Evolutionary conservation across 257 asterid genomes (phyloP).

Genomic region (Solanum sparsipilum): DNA sequence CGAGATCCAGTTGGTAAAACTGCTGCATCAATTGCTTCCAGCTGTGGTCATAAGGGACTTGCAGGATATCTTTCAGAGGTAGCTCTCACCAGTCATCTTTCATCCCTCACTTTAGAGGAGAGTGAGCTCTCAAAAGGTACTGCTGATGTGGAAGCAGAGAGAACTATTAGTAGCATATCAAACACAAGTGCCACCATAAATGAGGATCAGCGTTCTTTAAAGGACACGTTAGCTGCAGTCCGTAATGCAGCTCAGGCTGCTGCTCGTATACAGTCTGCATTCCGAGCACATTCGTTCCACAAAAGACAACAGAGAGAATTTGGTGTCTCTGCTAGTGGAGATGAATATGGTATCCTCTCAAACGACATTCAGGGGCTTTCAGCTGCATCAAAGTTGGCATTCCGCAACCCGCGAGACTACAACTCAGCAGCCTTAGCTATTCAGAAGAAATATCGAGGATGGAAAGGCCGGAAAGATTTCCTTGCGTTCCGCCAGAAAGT

Average conservation of each 20-base stretch:
- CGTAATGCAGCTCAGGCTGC: constrained; percentile 91
- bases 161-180: constrained; percentile 39
- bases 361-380: constrained; percentile 45
- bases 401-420: constrained; percentile 45
- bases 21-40: constrained; percentile 71
- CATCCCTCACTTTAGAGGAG: constrained; percentile 66
- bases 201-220: constrained; percentile 62
- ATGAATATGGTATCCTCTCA: constrained; percentile 33
- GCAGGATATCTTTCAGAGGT: constrained; percentile 96
- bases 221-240: constrained; percentile 69
- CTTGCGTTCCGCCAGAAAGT: constrained; percentile 83
- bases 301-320: constrained; percentile 56
- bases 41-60: constrained; percentile 72
- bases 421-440: constrained; percentile 79
- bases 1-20: constrained; percentile 74
- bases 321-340: constrained; percentile 24
- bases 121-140: constrained; percentile 72
- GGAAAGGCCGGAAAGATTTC: constrained; percentile 83
- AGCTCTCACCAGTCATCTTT: constrained; percentile 74
- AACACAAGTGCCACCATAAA: constrained; percentile 15
- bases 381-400: constrained; percentile 59
- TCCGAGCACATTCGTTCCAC: constrained; percentile 91
- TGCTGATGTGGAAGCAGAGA: constrained; percentile 83
- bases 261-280: constrained; percentile 92
- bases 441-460: constrained; percentile 87